A percentile compares a stretch with the other conserved stretches of the same genome.
These are phyloP conservation scores for Sanghuangporus baumii DNA, from an alignment of 1,284 basidiomycete genomes.

Conservation along the genomic window DNA sequence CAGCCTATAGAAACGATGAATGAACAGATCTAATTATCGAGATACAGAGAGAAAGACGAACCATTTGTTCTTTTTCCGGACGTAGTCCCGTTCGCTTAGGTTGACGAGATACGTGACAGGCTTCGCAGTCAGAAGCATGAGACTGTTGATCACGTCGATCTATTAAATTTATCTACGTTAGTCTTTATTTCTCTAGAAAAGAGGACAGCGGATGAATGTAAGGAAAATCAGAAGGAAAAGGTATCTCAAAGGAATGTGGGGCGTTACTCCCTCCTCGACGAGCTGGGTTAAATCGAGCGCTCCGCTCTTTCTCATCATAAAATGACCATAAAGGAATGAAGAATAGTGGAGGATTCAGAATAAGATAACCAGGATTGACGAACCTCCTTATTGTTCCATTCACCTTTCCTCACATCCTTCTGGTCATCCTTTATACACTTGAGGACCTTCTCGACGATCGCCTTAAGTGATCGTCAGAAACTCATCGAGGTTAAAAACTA, in stretches of 20 bases:
- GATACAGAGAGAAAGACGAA: conserved; percentile 25
- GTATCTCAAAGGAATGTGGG: conserved; percentile 59
- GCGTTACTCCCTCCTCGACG: conserved; percentile 67
- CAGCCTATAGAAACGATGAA: conserved; percentile 45
- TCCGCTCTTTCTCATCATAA: conserved; percentile 77
- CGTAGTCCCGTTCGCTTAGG: conserved; percentile 91
- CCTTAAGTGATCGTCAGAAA: conserved; percentile 40
- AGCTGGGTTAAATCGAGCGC: conserved; percentile 74
- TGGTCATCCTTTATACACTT: conserved; percentile 77
- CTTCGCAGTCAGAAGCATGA: conserved; percentile 93
- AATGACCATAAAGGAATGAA: conserved; percentile 14
- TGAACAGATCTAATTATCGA: neutral
- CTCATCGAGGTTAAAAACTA: conserved; percentile 1
- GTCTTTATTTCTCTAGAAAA: neutral
- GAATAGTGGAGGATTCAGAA: neutral
- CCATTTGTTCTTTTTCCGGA: conserved; percentile 99
- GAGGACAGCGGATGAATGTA: neutral
- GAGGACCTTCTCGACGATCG: conserved; percentile 80
- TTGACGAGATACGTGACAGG: conserved; percentile 99
- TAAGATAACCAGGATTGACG: conserved; percentile 25
- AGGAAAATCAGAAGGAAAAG: conserved; percentile 37
- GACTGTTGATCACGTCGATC: conserved; percentile 94
- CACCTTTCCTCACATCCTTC: conserved; percentile 91
- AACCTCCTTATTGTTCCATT: conserved; percentile 98
- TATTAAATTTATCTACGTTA: conserved; percentile 27